phyloP scores from a whole-genome alignment of 2,329 filamentous ascomycete species.

The Neobulgaria alba region DNA sequence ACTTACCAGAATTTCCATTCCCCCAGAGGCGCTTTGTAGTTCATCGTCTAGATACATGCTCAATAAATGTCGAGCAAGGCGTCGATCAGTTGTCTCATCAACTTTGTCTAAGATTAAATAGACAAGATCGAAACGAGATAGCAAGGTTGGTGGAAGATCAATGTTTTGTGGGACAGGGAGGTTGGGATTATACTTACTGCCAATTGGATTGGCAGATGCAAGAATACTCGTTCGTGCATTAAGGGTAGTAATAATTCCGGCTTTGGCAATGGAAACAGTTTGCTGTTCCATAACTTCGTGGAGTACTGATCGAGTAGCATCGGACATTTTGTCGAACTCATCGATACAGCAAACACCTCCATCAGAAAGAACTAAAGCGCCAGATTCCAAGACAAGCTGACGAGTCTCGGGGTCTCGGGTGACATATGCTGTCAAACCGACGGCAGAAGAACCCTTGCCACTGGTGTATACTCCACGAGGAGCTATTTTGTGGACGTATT shows the following conservation, averaged over 20 bases:
- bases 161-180: constrained; percentile 96
- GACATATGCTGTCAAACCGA: constrained; percentile 70
- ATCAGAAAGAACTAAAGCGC: constrained; percentile 64
- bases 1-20: constrained; percentile 72
- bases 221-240: constrained; percentile 94
- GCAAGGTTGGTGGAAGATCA: constrained; percentile 85
- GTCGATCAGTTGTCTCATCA: constrained; percentile 81
- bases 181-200: constrained; percentile 94
- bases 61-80: constrained; percentile 83
- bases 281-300: constrained; percentile 80
- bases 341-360: constrained; percentile 73
- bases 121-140: constrained; percentile 93
- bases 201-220: constrained; percentile 94
- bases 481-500: constrained; percentile 96
- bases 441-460: constrained; percentile 67
- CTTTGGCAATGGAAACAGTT: constrained; percentile 70
- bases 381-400: constrained; percentile 66
- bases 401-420: constrained; percentile 66
- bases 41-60: constrained; percentile 96
- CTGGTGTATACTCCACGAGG: constrained; percentile 76
- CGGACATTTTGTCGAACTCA: constrained; percentile 75
- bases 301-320: constrained; percentile 62
- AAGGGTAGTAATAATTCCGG: constrained; percentile 75
- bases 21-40: constrained; percentile 70
- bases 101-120: constrained; percentile 93